These are phyloP conservation scores for Sparassis latifolia DNA, from an alignment of 1,284 basidiomycete species.

Conservation along the genomic window DNA sequence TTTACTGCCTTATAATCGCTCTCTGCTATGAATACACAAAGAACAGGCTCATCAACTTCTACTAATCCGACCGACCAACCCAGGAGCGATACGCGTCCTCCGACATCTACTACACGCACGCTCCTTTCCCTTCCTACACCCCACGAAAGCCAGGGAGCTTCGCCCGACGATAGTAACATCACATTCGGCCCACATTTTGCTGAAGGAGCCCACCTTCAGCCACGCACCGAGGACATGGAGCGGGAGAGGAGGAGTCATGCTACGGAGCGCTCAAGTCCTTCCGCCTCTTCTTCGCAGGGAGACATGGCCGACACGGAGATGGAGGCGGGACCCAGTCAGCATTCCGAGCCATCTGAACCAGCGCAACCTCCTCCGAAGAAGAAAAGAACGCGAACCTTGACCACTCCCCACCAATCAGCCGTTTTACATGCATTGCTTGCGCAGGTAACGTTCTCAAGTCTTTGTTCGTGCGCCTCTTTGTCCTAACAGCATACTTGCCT, in stretches of 20 bases:
- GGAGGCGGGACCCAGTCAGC: conserved; percentile 24
- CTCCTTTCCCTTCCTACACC: conserved; percentile 12
- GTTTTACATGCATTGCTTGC: conserved; percentile 75
- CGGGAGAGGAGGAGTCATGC: conserved; percentile 6
- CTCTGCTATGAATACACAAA: conserved; percentile 19
- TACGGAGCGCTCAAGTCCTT: conserved; percentile 23
- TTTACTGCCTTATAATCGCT: conserved; percentile 24
- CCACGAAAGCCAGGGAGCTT: conserved; percentile 10
- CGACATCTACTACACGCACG: conserved; percentile 13
- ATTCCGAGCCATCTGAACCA: conserved; percentile 14
- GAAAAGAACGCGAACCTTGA: conserved; percentile 75
- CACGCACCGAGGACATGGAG: conserved; percentile 10
- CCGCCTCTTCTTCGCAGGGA: conserved; percentile 27
- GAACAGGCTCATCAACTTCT: conserved; percentile 14
- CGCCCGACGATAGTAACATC: conserved; percentile 10
- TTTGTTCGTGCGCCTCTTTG: not conserved
- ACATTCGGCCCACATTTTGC: conserved; percentile 3
- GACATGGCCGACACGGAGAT: conserved; percentile 28
- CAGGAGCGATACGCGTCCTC: conserved; percentile 8
- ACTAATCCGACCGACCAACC: conserved; percentile 15
- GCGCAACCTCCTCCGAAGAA: conserved; percentile 48
- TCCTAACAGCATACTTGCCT: conserved; percentile 1
- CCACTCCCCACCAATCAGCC: conserved; percentile 78
- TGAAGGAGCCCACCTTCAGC: conserved; percentile 6
- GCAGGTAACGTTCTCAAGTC: conserved; percentile 44